These are phyloP conservation scores for Avena atlantica DNA, from an alignment of 176 grass and related monocot genomes.

Conservation along the genomic window DNA sequence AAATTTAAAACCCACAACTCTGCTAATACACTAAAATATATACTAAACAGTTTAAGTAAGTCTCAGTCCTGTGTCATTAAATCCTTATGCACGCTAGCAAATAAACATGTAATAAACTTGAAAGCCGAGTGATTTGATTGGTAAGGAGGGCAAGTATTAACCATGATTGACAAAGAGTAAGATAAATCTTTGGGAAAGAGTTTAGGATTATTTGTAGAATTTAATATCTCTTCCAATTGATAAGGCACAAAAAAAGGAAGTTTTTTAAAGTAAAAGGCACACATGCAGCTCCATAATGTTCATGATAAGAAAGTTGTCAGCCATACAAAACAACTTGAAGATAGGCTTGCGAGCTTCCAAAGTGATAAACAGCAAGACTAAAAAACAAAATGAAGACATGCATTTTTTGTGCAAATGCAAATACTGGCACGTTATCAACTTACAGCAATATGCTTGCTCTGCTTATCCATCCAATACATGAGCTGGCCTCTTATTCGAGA, in stretches of 20 bases:
- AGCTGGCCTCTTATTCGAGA: conserved; percentile 86
- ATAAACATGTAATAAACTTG: conserved; percentile 34
- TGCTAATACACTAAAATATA: conserved; percentile 8
- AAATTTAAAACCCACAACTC: not conserved
- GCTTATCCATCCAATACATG: conserved; percentile 96
- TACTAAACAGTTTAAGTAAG: conserved; percentile 6
- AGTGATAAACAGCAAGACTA: not conserved
- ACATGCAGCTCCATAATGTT: not conserved
- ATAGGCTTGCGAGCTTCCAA: not conserved
- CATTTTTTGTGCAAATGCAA: not conserved
- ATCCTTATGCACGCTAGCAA: not conserved
- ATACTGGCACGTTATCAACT: conserved; percentile 54
- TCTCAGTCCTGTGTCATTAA: conserved; percentile 13
- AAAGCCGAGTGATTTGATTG: not conserved
- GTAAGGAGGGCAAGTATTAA: not conserved
- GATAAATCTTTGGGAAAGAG: conserved; percentile 34
- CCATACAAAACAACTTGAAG: not conserved
- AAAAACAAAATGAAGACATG: conserved; percentile 19
- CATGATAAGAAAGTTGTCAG: not conserved
- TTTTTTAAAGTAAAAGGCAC: not conserved
- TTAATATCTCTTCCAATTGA: conserved; percentile 11
- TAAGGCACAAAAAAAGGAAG: not conserved
- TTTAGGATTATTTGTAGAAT: not conserved
- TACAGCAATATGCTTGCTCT: conserved; percentile 95
- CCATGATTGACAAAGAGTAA: not conserved